Conservation (phyloP, 305 asterid species). For the Stenogyne calaminthoides region DNA sequence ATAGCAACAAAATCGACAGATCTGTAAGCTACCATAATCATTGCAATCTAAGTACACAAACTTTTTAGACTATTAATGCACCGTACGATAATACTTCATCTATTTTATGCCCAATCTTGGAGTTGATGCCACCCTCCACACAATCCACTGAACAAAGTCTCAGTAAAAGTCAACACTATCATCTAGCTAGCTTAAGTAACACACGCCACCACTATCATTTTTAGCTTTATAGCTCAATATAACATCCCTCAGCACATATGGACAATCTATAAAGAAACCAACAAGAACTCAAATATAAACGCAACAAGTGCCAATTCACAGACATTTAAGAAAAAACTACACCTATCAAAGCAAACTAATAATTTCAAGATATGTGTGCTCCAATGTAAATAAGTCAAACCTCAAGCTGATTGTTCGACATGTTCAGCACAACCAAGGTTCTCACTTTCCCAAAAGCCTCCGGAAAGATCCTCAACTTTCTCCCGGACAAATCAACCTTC, state of each 20-base stretch:
- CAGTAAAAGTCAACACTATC: neutral
- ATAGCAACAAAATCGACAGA: neutral
- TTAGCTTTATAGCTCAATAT: neutral
- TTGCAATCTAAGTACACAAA: neutral
- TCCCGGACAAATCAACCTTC: constrained; percentile 62
- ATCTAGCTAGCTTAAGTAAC: neutral
- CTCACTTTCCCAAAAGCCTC: constrained; percentile 75
- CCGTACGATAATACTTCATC: neutral
- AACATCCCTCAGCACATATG: constrained; percentile 7
- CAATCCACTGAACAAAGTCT: neutral
- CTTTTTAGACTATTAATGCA: neutral
- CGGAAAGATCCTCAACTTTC: constrained; percentile 62
- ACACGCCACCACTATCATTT: neutral
- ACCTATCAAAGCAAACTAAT: constrained; percentile 8
- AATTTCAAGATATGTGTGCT: neutral
- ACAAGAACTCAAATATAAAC: neutral
- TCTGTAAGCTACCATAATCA: neutral
- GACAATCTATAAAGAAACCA: constrained; percentile 20
- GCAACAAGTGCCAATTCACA: neutral
- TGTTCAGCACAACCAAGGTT: constrained; percentile 59
- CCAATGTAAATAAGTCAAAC: constrained; percentile 38
- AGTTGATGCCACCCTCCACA: neutral
- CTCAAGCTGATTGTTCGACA: constrained; percentile 77
- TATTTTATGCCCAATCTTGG: neutral
- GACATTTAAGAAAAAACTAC: constrained; percentile 6